A percentile compares a stretch with the other conserved stretches of the same genome.
phyloP scores from a whole-genome alignment of 2,329 filamentous ascomycete species.

The Ascochyta fabae region DNA sequence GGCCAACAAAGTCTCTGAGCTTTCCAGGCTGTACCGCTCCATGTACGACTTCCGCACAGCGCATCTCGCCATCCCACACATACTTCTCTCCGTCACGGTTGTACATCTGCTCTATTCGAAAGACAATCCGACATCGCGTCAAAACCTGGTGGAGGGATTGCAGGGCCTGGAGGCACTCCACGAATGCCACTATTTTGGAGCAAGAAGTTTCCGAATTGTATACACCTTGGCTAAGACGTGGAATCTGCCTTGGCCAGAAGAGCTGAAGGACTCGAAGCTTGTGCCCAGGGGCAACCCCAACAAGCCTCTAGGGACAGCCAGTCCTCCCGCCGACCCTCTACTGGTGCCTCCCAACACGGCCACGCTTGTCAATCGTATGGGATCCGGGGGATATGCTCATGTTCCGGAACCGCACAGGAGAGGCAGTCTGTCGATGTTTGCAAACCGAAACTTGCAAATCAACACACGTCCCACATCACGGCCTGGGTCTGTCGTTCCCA shows the following conservation, averaged over 20 bases:
- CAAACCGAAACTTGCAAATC: slow-evolving; percentile 21
- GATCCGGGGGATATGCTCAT: slow-evolving; percentile 11
- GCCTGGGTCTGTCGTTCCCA: slow-evolving; percentile 21
- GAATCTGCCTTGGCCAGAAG: slow-evolving; percentile 53
- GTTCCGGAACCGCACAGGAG: slow-evolving; percentile 21
- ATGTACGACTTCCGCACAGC: slow-evolving; percentile 53
- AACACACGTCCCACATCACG: slow-evolving; percentile 26
- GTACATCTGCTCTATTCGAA: slow-evolving; percentile 56
- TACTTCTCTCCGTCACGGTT: slow-evolving; percentile 52
- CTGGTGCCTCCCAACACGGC: slow-evolving; percentile 23
- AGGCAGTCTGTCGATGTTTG: slow-evolving; percentile 44
- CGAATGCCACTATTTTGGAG: slow-evolving; percentile 53
- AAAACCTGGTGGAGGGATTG: slow-evolving; percentile 52
- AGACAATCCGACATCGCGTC: slow-evolving; percentile 42
- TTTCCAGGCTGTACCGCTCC: slow-evolving; percentile 52
- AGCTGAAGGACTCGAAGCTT: slow-evolving; percentile 35
- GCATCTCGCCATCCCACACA: slow-evolving; percentile 48
- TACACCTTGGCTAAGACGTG: slow-evolving; percentile 52
- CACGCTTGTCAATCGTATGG: slow-evolving; percentile 18
- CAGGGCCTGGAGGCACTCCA: slow-evolving; percentile 52
- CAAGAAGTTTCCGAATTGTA: slow-evolving; percentile 53
- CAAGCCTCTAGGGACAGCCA: slow-evolving; percentile 21
- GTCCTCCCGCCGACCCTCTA: slow-evolving; percentile 30
- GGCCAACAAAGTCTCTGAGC: slow-evolving; percentile 53
- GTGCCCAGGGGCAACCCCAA: slow-evolving; percentile 27